Base-by-base conservation (phyloP, 352 stramenopile species). In the Plasmopara muralis region DNA sequence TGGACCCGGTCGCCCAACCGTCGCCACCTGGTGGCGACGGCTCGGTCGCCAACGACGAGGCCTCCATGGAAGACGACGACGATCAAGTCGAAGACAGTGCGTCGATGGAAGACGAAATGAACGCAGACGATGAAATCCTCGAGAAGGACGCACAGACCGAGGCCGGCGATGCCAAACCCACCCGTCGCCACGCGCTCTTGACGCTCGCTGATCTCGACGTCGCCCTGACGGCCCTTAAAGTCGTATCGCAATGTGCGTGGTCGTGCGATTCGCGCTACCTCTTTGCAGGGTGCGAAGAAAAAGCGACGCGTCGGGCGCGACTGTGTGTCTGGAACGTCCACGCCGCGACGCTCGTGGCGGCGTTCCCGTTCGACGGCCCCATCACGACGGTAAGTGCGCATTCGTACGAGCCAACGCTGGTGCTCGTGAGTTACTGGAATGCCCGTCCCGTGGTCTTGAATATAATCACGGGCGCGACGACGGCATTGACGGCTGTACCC, bases 261-360 rank as follows among this genome's bases (percentile, higher is more conserved):
- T 85, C 76, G 28, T 89, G 74, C 28, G 66, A 89, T 43, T 81
- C 73, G 18, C 61, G 60, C 2, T 70, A 64, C 46, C 40, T 89
- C 6, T 85, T 85, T 52, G 74, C 75, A 0, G 77, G 70, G 2
- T 89, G 79, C 49, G 79, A 89, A 43, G 78, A 87, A 47, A 85
- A 86, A 43, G 65, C 60, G 39, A 87, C 64, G 10, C 66, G 74
- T 8, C 64, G 68, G 18, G 76, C 73, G 14, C 62, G 72, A 5
- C 53, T 89, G 4, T 87, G 74, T 34, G 71, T 89, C 8, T 89
- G 79, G 79, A 73, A 89, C 34, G 77, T 83, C 7, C 60, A 75
- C 12, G 67, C 70, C 5, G 73, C 76, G 29, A 79, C 63, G 39
- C 68, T 89, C 13, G 61, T 85, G 0, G 70, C 71, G 9, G 75